Conservation (phyloP, 371 early-diverging fungal species). For the Mucor piriformis region DNA sequence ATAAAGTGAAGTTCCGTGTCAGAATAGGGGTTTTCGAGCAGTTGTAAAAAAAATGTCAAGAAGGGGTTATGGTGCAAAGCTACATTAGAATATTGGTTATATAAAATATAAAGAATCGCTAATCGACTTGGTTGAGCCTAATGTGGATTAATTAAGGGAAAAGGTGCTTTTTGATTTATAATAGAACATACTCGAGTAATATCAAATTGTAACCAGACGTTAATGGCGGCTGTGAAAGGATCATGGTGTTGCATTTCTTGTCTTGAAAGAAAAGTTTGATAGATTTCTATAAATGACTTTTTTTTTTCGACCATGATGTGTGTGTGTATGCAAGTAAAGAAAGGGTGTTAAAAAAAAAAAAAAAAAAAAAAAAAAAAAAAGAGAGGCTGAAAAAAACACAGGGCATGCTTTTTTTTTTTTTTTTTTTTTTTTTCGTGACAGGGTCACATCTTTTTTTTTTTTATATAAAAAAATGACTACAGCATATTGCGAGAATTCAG, state of each 20-base stretch:
- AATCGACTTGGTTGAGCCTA: slow-evolving; percentile 31
- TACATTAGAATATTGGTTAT: slow-evolving; percentile 33
- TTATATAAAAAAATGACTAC: too few species aligned
- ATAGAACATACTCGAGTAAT: slow-evolving; percentile 7
- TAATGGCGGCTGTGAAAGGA: slow-evolving; percentile 17
- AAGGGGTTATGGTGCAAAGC: slow-evolving; percentile 47
- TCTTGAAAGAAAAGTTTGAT: neutral
- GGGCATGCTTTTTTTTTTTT: too few species aligned
- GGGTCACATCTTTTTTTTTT: too few species aligned
- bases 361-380: neutral
- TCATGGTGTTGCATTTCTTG: slow-evolving; percentile 11
- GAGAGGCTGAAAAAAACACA: neutral
- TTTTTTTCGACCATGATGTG: slow-evolving; percentile 3
- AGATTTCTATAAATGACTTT: slow-evolving; percentile 16
- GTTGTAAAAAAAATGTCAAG: slow-evolving; percentile 47
- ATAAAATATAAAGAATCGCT: slow-evolving; percentile 41
- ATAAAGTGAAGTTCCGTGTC: slow-evolving; percentile 39
- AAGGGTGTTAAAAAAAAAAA: too few species aligned
- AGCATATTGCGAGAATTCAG: too few species aligned
- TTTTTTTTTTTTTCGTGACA: too few species aligned
- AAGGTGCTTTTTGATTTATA: neutral
- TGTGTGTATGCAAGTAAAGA: neutral
- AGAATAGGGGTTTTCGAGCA: slow-evolving; percentile 25
- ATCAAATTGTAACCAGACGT: slow-evolving; percentile 20
- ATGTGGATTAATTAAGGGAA: neutral